phyloP scores from a whole-genome alignment of 1,284 basidiomycete genomes.

The Crucibulum cyathiforme region DNA sequence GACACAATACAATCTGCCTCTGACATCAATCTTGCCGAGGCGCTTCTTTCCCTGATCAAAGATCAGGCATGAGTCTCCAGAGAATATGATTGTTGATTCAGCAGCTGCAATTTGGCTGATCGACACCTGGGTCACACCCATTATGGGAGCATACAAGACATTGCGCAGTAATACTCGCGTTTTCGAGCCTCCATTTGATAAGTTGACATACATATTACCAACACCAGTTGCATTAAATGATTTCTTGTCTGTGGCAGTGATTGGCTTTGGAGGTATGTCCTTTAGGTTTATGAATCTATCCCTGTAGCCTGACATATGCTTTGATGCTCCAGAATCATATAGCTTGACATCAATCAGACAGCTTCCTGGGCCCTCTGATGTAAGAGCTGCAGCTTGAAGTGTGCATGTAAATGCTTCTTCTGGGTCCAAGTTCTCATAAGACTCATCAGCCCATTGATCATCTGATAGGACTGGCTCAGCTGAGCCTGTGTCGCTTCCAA shows the following conservation, averaged over 20 bases:
- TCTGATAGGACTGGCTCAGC: no score
- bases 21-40: background rate
- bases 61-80: background rate
- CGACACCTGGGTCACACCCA: conserved; percentile 28
- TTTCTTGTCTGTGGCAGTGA: conserved; percentile 42
- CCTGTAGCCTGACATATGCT: conserved; percentile 45
- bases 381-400: conserved; percentile 10
- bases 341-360: conserved; percentile 24
- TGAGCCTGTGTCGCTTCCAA: no score
- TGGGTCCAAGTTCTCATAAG: background rate
- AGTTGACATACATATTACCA: conserved; percentile 38
- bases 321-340: conserved; percentile 43
- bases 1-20: background rate
- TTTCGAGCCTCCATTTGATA: conserved; percentile 35
- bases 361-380: conserved; percentile 4
- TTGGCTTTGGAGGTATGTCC: conserved; percentile 26
- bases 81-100: background rate
- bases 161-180: conserved; percentile 31
- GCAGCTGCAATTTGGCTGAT: conserved; percentile 23
- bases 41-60: background rate
- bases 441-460: background rate
- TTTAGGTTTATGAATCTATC: conserved; percentile 34
- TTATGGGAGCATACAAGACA: conserved; percentile 32
- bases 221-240: conserved; percentile 33
- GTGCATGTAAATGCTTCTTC: conserved; percentile 14